Conservation (phyloP, 2,329 filamentous ascomycete genomes). For the Exophiala spinifera region DNA sequence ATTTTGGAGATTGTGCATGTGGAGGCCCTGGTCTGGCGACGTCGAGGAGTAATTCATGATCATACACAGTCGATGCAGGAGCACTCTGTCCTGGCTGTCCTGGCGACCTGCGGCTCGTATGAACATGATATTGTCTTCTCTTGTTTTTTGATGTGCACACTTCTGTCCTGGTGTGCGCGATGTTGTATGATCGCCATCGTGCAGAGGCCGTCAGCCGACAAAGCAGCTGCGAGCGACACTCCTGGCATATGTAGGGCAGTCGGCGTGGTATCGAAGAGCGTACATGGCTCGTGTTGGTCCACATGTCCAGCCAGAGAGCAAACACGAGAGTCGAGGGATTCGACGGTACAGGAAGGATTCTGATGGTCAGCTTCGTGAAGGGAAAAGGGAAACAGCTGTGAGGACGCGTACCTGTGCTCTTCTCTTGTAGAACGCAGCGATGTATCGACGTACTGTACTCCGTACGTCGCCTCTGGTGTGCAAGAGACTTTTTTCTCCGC, state of each 20-base stretch:
- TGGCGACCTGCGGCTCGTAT: background rate
- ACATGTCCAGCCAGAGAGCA: slow-evolving; percentile 5
- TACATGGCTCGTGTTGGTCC: slow-evolving; percentile 2
- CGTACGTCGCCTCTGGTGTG: too few species aligned
- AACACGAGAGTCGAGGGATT: background rate
- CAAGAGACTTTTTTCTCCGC: background rate
- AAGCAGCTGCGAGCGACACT: slow-evolving; percentile 5
- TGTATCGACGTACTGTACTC: too few species aligned
- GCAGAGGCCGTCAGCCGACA: background rate
- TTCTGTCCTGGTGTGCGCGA: background rate
- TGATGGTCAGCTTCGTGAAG: background rate
- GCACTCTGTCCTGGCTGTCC: background rate
- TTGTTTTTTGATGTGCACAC: background rate
- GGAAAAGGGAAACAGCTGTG: too few species aligned
- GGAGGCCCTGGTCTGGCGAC: background rate
- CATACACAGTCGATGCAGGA: background rate
- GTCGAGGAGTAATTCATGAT: background rate
- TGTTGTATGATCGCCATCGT: background rate
- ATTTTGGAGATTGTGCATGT: background rate
- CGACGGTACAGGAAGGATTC: background rate
- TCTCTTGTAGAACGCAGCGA: too few species aligned
- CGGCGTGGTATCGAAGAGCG: background rate
- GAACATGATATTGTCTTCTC: background rate
- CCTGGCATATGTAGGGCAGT: slow-evolving; percentile 14
- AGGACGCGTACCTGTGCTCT: too few species aligned